A percentile compares a stretch with the other conserved stretches of the same genome.
Conservation (phyloP, 352 stramenopile genomes). For the Globisporangium mamillatum region DNA sequence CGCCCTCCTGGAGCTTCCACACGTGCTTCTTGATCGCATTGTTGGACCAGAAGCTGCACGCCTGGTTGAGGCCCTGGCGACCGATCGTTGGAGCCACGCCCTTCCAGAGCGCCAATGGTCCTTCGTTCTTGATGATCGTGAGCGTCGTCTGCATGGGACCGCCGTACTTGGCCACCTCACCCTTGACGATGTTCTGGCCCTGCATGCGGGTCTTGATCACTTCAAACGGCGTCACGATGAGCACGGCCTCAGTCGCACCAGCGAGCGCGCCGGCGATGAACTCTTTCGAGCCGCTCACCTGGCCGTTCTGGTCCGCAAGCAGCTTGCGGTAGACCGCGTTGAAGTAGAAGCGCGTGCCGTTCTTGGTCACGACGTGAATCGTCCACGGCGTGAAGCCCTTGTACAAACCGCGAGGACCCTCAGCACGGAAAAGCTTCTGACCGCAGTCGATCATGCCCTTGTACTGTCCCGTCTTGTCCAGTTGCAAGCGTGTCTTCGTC, state of each 20-base stretch:
- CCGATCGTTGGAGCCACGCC: constrained; percentile 94
- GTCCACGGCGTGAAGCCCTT: constrained; percentile 90
- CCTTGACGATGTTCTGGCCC: constrained; percentile 85
- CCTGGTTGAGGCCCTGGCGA: constrained; percentile 97
- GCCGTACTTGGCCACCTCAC: constrained; percentile 81
- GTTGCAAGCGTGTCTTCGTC: constrained; percentile 86
- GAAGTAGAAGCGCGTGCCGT: constrained; percentile 89
- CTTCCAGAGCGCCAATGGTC: constrained; percentile 94
- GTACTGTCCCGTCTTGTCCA: constrained; percentile 87
- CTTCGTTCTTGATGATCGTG: constrained; percentile 94
- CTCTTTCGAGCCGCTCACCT: constrained; percentile 78
- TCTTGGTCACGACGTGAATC: constrained; percentile 88
- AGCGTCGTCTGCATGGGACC: constrained; percentile 90
- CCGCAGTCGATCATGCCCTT: constrained; percentile 84
- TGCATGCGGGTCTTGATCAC: constrained; percentile 99
- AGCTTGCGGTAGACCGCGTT: constrained; percentile 83
- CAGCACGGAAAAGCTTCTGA: constrained; percentile 73
- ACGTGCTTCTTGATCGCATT: constrained; percentile 91
- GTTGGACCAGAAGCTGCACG: constrained; percentile 98
- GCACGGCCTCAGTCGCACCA: constrained; percentile 93
- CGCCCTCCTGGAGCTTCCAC: constrained; percentile 81
- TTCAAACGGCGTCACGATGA: constrained; percentile 97
- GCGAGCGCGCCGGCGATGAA: constrained; percentile 90
- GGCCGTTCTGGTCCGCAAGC: constrained; percentile 72
- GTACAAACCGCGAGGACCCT: constrained; percentile 77